A percentile compares a stretch with the other conserved stretches of the same genome.
These are phyloP conservation scores for Cyberlindnera nakhonratchasimensis DNA, from an alignment of 805 yeast genomes.

Conservation along the genomic window DNA sequence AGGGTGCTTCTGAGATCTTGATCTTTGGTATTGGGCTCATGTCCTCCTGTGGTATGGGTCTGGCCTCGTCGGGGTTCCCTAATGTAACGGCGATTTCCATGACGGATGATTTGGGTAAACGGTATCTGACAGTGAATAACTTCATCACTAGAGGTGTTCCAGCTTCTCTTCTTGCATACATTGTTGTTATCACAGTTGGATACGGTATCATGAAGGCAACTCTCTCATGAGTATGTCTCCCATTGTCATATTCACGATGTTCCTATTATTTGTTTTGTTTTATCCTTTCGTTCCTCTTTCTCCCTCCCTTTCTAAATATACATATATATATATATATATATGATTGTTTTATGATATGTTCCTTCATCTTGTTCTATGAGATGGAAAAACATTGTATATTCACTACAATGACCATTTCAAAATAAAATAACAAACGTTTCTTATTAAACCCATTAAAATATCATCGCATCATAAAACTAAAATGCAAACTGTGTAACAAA, in stretches of 20 bases:
- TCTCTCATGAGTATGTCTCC: background rate
- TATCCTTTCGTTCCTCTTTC: background rate
- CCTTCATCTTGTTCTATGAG: no score
- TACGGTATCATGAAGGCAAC: slow-evolving; percentile 60
- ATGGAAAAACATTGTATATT: no score
- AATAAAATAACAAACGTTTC: no score
- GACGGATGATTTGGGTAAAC: slow-evolving; percentile 87
- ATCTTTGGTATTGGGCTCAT: slow-evolving; percentile 52
- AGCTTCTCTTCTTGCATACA: slow-evolving; percentile 70
- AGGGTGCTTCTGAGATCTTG: slow-evolving; percentile 53
- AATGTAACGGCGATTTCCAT: slow-evolving; percentile 95
- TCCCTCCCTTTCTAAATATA: background rate
- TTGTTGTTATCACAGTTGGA: slow-evolving; percentile 73
- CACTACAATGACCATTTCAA: no score
- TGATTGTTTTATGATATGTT: no score
- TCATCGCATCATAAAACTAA: no score
- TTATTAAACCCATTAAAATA: no score
- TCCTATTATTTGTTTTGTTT: background rate
- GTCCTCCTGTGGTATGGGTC: slow-evolving; percentile 94
- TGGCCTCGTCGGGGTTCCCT: slow-evolving; percentile 98
- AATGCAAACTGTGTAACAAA: no score
- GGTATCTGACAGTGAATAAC: slow-evolving; percentile 75
- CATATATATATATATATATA: no score
- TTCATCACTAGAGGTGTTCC: slow-evolving; percentile 93
- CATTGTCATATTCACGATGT: background rate